Base-by-base conservation (phyloP, 805 yeast genomes). In the Wickerhamomyces queroliae region DNA sequence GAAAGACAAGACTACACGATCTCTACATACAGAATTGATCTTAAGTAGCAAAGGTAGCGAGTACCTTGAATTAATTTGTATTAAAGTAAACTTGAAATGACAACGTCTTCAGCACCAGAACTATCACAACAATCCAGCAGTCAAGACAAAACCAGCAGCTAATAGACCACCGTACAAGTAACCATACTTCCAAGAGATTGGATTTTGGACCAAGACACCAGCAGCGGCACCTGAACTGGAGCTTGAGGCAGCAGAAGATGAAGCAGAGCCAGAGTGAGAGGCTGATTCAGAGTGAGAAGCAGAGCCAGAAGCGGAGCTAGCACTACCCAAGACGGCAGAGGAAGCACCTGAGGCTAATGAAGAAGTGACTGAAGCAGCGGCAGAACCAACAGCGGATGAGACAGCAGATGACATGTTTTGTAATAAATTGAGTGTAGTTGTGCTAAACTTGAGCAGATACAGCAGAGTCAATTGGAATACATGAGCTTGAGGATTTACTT, bases 141-240 rank as follows among this genome's bases (percentile, higher is more conserved):
- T 60, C 35, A 60, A 44, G 33, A 58, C 47, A 46, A 54, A 55
- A 29, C 63, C 56, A 37, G 61, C 61, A 31, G 51, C 55, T 39
- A 58, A 49, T 34, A 53, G 47, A 26, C 57, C 58, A 43, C 59
- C 59, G 43, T 58, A 35, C 18, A 56, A 53, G 33, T 50, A 49
- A 45, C 62, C 63, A 42, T 50, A 55, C 37, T 60, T 52, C 67
- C 67, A 51, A 32, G 61, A 53, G 37, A 61, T 37, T 42, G 64
- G 65, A 52, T 56, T 56, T 37, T 59, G 61, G 25, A 58, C 55
- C 41, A 55, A 44, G 36, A 56, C 53, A 24, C 56, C 61, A 28
- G 17, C 5, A 8, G 33, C 33, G 13, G 33, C 23, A 30, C 33
- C 19, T 30, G 33, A 30, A 18, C 33, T 22, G 10, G 47, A 52